Base-by-base conservation (phyloP, 257 asterid genomes). In the Solanum tacnaense region DNA sequence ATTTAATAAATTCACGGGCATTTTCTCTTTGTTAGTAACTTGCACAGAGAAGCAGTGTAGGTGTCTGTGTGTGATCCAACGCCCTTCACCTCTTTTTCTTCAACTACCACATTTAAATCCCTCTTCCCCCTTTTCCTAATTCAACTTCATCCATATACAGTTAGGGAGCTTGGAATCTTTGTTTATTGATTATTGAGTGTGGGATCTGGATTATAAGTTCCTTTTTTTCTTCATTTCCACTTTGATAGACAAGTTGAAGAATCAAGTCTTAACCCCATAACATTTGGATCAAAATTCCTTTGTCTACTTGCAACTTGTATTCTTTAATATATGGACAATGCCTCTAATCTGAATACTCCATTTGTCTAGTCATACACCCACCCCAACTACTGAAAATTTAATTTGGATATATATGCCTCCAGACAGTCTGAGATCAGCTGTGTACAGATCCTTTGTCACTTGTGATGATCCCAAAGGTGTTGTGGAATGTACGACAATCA, bases 381-480 rank as follows among this genome's bases (percentile, higher is more conserved):
- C 56, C 18, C 56, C 58, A 46, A 46, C 58, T 46, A 46, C 58
- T 46, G 56, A 46, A 46, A 13, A 46, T 46, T 46, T 46, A 46
- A 46, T 46, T 46, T 46, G 56, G 56, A 46, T 46, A 46, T 46
- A 46, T 46, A 46, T 52, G 98, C 98, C 94, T 89, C 94, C 92
- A 83, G 96, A 93, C 91, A 89, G 92, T 18, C 86, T 89, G n/a
- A 93, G 94, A 93, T 94, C 98, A 84, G 92, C 83, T 68, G 94
- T 88, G 15, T 93, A 92, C 87, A 91, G 94, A 93, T 93, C 98
- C 38, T 95, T 95, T 27, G 89, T 94, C 89, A 91, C 94, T 2
- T 95, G 98, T 44, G 95, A 92, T 86, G 98, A 93, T 84, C 95
- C 96, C 4, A 94, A 90, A 86, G 98, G 98, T 9, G 93, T 94